Evolutionary conservation across 2,329 filamentous ascomycete genomes (phyloP).

Genomic region (Cytospora chrysosperma): DNA sequence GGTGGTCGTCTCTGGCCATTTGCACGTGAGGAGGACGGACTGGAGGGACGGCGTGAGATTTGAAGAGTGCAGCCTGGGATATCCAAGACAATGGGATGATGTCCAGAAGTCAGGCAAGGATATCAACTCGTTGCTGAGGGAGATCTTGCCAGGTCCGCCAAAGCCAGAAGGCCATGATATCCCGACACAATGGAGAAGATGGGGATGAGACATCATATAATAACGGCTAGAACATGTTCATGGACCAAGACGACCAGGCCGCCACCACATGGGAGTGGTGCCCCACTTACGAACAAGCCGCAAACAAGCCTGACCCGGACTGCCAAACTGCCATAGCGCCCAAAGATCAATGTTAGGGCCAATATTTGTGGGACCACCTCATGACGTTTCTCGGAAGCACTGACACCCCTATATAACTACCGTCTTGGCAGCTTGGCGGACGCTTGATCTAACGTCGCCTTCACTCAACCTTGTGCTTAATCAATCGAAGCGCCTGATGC

Average conservation of each 20-base stretch:
- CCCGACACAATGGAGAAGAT: conserved; percentile 21
- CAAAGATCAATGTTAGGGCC: too few relatives aligned
- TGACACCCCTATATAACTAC: too few relatives aligned
- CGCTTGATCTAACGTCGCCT: too few relatives aligned
- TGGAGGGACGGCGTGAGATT: conserved; percentile 39
- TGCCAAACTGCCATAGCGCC: too few relatives aligned
- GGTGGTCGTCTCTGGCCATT: conserved; percentile 38
- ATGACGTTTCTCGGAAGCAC: too few relatives aligned
- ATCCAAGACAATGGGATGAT: conserved; percentile 38
- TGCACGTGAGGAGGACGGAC: conserved; percentile 40
- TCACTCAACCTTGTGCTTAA: too few relatives aligned
- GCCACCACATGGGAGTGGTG: too few relatives aligned
- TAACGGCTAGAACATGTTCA: not conserved
- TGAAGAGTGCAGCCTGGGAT: conserved; percentile 39
- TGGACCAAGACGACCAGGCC: not conserved
- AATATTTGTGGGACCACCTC: too few relatives aligned
- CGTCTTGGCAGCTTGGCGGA: too few relatives aligned
- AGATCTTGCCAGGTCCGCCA: conserved; percentile 30
- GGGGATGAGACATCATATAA: conserved; percentile 3
- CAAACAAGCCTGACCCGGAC: too few relatives aligned
- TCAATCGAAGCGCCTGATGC: too few relatives aligned
- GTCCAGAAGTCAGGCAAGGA: conserved; percentile 31
- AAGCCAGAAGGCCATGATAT: conserved; percentile 11
- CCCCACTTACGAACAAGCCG: too few relatives aligned
- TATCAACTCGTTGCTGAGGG: conserved; percentile 37